phyloP scores from a whole-genome alignment of 164 flowering plant species.

The Macadamia tetraphylla region DNA sequence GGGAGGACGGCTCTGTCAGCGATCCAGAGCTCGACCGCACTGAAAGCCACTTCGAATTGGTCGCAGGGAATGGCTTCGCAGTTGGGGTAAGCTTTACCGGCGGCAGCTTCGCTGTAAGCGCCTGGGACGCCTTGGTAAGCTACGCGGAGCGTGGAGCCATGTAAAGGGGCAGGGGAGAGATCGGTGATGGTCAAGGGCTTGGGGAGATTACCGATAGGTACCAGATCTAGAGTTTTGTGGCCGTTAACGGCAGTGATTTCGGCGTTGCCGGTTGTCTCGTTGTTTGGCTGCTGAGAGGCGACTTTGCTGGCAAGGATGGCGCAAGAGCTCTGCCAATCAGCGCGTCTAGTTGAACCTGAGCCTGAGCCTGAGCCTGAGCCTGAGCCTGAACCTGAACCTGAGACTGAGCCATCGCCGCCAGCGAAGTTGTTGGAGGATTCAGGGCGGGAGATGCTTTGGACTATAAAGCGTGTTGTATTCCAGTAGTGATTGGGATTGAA shows the following conservation, averaged over 20 bases:
- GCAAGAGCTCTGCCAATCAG: constrained; percentile 27
- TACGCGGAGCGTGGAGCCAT: constrained; percentile 16
- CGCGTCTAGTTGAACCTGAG: not conserved
- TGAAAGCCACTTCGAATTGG: constrained; percentile 17
- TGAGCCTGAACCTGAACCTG: no score
- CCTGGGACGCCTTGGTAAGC: constrained; percentile 20
- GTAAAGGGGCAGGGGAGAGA: constrained; percentile 20
- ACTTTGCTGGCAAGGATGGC: constrained; percentile 26
- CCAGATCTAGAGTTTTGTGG: constrained; percentile 21
- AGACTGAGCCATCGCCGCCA: constrained; percentile 4
- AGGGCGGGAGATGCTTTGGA: constrained; percentile 3
- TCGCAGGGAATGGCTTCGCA: constrained; percentile 24
- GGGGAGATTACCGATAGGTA: constrained; percentile 15
- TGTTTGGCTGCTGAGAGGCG: constrained; percentile 11
- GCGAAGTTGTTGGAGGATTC: constrained; percentile 5
- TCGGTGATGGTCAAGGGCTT: constrained; percentile 19
- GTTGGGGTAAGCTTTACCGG: constrained; percentile 19
- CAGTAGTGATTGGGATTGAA: no score
- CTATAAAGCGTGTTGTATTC: not conserved
- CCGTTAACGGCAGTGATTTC: constrained; percentile 18
- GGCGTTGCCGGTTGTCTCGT: constrained; percentile 5
- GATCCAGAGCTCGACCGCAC: constrained; percentile 70
- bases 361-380: no score
- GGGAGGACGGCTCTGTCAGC: constrained; percentile 72
- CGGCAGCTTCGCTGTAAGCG: constrained; percentile 19